phyloP scores from a whole-genome alignment of 2,329 filamentous ascomycete species.

The Diaporthe ampelina region DNA sequence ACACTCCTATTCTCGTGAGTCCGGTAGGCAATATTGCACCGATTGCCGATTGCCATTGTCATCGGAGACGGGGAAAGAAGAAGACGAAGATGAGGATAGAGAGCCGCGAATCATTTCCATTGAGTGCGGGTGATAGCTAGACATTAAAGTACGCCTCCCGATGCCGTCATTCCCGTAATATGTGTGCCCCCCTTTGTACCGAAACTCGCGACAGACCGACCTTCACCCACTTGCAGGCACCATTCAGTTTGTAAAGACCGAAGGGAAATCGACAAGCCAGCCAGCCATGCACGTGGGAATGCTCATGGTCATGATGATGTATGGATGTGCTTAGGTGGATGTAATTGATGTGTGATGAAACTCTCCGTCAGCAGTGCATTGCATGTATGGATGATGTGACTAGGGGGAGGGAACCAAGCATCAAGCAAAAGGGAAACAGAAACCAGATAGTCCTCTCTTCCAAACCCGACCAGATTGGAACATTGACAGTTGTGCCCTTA shows the following conservation, averaged over 20 bases:
- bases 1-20: background rate
- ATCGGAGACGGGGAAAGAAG: background rate
- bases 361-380: background rate
- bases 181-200: background rate
- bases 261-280: background rate
- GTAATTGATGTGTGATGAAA: background rate
- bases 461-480: background rate
- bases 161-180: background rate
- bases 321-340: background rate
- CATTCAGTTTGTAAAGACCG: background rate
- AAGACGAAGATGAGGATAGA: background rate
- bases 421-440: background rate
- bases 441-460: background rate
- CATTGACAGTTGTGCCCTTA: background rate
- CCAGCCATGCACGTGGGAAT: background rate
- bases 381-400: background rate
- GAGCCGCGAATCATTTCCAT: constrained; percentile 19
- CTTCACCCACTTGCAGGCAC: background rate
- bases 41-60: background rate
- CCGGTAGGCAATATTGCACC: background rate
- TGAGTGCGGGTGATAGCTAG: constrained; percentile 20
- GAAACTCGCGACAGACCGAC: background rate
- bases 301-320: constrained; percentile 25
- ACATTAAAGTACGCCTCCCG: constrained; percentile 21
- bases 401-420: background rate